A percentile compares a stretch with the other conserved stretches of the same genome.
These are phyloP conservation scores for Podaxis mareebaensis DNA, from an alignment of 768 basidiomycete species.

Conservation along the genomic window DNA sequence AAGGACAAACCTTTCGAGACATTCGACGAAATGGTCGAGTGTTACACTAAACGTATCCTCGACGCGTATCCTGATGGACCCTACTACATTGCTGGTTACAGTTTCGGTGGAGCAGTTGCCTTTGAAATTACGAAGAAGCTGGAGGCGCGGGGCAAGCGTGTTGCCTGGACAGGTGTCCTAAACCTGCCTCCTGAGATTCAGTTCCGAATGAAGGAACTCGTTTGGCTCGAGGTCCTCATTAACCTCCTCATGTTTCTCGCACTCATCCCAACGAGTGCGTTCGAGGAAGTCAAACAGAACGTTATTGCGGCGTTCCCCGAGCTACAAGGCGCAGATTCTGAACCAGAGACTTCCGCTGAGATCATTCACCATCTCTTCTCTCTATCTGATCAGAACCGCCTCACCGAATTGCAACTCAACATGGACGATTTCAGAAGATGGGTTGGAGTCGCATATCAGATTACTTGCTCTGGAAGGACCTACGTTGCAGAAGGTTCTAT, in stretches of 20 bases:
- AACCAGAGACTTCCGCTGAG: not conserved
- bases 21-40: slow-evolving; percentile 9
- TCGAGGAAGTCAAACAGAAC: slow-evolving; percentile 6
- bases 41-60: not conserved
- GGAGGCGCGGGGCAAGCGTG: slow-evolving; percentile 2
- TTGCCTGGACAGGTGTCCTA: slow-evolving; percentile 10
- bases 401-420: slow-evolving; percentile 9
- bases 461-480: slow-evolving; percentile 6
- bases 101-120: slow-evolving; percentile 11
- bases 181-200: slow-evolving; percentile 11
- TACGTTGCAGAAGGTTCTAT: slow-evolving; percentile 6
- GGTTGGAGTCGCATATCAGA: slow-evolving; percentile 5
- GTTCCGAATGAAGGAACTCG: slow-evolving; percentile 13
- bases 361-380: slow-evolving; percentile 12
- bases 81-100: slow-evolving; percentile 10
- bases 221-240: slow-evolving; percentile 12
- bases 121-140: slow-evolving; percentile 12
- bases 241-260: slow-evolving; percentile 10
- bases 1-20: slow-evolving; percentile 8
- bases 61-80: not conserved
- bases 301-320: slow-evolving; percentile 6
- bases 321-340: slow-evolving; percentile 3
- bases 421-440: slow-evolving; percentile 9
- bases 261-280: slow-evolving; percentile 4
- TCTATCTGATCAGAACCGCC: slow-evolving; percentile 6